Conservation (phyloP, 2,329 filamentous ascomycete genomes). For the Sclerotinia borealis region DNA sequence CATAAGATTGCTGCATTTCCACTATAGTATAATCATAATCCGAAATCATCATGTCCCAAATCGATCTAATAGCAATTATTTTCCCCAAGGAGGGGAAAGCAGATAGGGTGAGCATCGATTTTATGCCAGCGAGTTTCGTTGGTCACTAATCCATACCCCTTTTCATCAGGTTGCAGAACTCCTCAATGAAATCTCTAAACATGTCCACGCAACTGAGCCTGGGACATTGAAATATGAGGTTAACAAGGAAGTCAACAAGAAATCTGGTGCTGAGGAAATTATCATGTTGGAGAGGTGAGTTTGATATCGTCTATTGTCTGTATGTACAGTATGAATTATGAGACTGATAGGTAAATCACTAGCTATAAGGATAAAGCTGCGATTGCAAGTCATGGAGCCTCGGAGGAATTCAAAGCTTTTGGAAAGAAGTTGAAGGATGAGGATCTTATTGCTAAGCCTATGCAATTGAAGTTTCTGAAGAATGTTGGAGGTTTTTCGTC, state of each 20-base stretch:
- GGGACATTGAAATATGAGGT: slow-evolving; percentile 27
- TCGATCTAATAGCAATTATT: slow-evolving; percentile 27
- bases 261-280: slow-evolving; percentile 26
- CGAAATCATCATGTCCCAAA: slow-evolving; percentile 18
- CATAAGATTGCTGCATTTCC: neutral
- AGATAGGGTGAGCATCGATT: slow-evolving; percentile 21
- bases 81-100: slow-evolving; percentile 26
- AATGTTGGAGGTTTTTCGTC: slow-evolving; percentile 25
- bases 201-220: slow-evolving; percentile 26
- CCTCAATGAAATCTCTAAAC: slow-evolving; percentile 19
- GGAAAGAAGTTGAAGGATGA: slow-evolving; percentile 24
- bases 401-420: slow-evolving; percentile 22
- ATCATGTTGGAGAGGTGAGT: slow-evolving; percentile 30
- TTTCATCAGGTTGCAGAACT: slow-evolving; percentile 25
- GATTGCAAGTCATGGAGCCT: slow-evolving; percentile 21
- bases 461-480: slow-evolving; percentile 27
- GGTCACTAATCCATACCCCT: neutral
- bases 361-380: slow-evolving; percentile 30
- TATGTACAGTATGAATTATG: neutral
- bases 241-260: slow-evolving; percentile 22
- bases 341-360: neutral
- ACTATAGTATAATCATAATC: neutral
- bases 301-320: neutral
- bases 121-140: neutral
- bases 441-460: slow-evolving; percentile 20